Base-by-base conservation (phyloP, 163 green algal genomes). In the Scenedesmus sp. region DNA sequence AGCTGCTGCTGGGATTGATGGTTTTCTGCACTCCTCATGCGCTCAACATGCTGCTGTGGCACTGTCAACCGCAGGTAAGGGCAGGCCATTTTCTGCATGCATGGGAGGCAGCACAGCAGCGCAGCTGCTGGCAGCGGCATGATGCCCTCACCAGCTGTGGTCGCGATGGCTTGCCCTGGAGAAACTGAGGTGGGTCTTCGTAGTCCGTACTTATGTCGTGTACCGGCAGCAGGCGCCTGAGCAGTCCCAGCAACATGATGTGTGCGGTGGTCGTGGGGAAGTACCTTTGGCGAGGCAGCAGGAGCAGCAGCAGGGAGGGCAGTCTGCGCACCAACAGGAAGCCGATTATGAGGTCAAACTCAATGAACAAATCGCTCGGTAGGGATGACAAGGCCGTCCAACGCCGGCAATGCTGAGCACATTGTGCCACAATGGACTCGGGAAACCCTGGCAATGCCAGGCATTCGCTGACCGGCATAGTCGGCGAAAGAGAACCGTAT, bases 61-160 rank as follows among this genome's bases (percentile, higher is more conserved):
- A 70, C 51, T 61, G 22, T 22, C 51, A 61, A 22, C 9, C 22
- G 51, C 51, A 9, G 56, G 2, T 16, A 70, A 33, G 56, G n/a
- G 12, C 56, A 70, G 20, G 20, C 22, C 0, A n/a, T 15, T 2
- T 33, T 33, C 56, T 70, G 56, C 20, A 70, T 70, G 56, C 22
- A 2, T 22, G 7, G 1, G 13, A 70, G 9, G n/a, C n/a, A n/a
- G n/a, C n/a, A n/a, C 22, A n/a, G 59, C 59, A 72, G 59, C 22
- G 33, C 22, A n/a, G n/a, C 18, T 35, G 22, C 22, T 3, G 13
- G 5, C 59, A 35, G 20, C 3, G 4, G 22, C 59, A 72, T 33
- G 24, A n/a, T 76, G 65, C 65, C n/a, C n/a, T 76, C 30, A 76
- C 65, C 65, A 76, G 65, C 65, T 76, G 65, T 40, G 65, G 65